Evolutionary conservation across 2,329 filamentous ascomycete genomes (phyloP), one percentile per base, ranked within the genome.

Genomic region (Ascochyta pisi): DNA sequence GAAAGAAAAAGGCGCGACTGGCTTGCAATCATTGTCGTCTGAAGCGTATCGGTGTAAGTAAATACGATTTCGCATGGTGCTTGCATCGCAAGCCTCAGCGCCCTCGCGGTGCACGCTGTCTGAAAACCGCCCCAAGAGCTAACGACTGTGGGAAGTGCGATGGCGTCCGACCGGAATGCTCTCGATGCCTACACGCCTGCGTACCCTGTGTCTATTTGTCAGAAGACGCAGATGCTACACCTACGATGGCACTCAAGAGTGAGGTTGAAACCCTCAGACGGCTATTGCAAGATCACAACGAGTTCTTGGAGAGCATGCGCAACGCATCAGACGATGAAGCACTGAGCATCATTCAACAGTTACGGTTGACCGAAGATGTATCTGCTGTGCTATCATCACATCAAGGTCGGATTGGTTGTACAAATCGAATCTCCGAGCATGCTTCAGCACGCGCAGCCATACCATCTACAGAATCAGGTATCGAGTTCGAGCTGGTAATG

Each of bases 1-100:
- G 42, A 34, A 58, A 51, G 39, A 54, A 43, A 8, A 54, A 58
- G 34, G 46, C 55, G 33, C 50, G 55, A 33, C n/a, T 58, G 24
- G 55, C 55, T 19, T 58, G 55, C 27, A 51, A 58, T 8, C 35
- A 50, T 6, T 58, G 55, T 39, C 55, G 55, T 12, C 22, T 47
- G 27, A 58, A 50, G 19, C 44, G 50, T 42, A 22, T 50, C 13
- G 41, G 55, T 12, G 55, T 58, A 50, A 44, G 55, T 51, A 31
- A 19, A 19, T 19, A 19, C 19, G 19, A 19, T 19, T 19, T 19
- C 19, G 19, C 19, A 3, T 19, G 19, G 19, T 19, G 19, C 19
- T 19, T 19, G 2, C 24, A 26, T 26, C 6, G 6, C 24, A 26
- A 6, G 34, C 12, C n/a, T 35, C 31, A 29, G 31, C 29, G 29